Evolutionary conservation across 2,329 filamentous ascomycete species (phyloP), one percentile per base, ranked within the genome.

Genomic region (Clonostachys chloroleuca): DNA sequence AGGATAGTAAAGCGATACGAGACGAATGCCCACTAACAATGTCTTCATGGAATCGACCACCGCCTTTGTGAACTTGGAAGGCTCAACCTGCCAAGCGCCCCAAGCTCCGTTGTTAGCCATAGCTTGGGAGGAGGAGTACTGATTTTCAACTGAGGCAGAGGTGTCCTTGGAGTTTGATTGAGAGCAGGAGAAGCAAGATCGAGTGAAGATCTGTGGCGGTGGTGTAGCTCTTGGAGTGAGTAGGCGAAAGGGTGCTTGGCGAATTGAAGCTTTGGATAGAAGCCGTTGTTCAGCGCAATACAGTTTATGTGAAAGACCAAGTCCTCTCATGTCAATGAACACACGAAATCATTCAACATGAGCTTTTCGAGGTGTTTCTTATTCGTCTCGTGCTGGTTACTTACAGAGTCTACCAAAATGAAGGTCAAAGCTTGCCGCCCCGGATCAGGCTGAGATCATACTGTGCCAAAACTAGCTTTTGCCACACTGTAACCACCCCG

Each of bases 1-100:
- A n/a, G 14, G 36, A 39, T 39, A 39, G 36, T 3, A 14, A 18
- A 39, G 9, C 24, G 24, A 30, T 30, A 10, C 24, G 4, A 6
- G 14, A 16, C 16, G n/a, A 16, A 16, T 16, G 12, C 10, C n/a
- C 45, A 72, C 85, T 64, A 69, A 92, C 86, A 96, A 73, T 64
- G 80, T 84, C 59, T 80, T 81, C 87, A 96, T 92, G 10, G 89
- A 84, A 57, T 75, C 74, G 48, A 95, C 86, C 44, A 95, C 90
- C n/a, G 67, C 60, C 60, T 72, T 65, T 13, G 73, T 78, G 50
- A 81, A 79, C 48, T 51, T 50, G 44, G 64, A 58, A 6, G 64
- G 51, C 58, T 64, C 56, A 40, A 64, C 62, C 58, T 69, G 66
- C 66, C 66, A 69, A 13, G 66, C 66, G 33, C 66, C 66, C 64